Evolutionary conservation across 768 basidiomycete genomes (phyloP).

Genomic region (Mycena alexandri): DNA sequence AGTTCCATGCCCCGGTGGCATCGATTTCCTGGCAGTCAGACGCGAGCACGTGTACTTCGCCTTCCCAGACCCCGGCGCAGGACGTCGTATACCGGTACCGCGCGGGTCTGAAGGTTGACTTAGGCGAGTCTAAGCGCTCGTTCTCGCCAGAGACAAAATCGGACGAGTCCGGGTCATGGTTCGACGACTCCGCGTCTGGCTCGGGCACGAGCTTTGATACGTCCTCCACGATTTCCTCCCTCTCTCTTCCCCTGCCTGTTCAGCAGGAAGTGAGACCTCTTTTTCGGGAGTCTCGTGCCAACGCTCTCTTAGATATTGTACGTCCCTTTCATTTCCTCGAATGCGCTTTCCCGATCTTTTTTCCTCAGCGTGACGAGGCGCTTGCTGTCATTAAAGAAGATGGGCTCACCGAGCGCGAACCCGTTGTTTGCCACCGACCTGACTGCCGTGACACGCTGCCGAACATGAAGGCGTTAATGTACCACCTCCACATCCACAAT

Average conservation of each 20-base stretch:
- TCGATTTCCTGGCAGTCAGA: constrained; percentile 42
- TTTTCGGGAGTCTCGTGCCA: constrained; percentile 51
- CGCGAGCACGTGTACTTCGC: constrained; percentile 40
- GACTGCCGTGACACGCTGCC: constrained; percentile 52
- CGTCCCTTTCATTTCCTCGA: constrained; percentile 36
- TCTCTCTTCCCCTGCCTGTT: constrained; percentile 32
- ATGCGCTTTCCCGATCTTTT: constrained; percentile 1
- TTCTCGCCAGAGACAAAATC: too few species aligned
- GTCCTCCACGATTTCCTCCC: constrained; percentile 24
- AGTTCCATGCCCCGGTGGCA: constrained; percentile 48
- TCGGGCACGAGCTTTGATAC: constrained; percentile 17
- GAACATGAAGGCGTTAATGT: constrained; percentile 59
- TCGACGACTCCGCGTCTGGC: constrained; percentile 19
- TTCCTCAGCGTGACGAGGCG: constrained; percentile 54
- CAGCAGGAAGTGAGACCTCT: constrained; percentile 45
- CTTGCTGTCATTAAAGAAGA: constrained; percentile 42
- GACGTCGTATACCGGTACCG: constrained; percentile 54
- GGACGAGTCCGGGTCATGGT: background rate
- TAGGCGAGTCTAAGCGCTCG: constrained; percentile 7
- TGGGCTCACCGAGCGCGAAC: constrained; percentile 41
- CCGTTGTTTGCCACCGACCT: constrained; percentile 34
- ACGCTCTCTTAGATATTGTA: constrained; percentile 55
- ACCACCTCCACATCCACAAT: constrained; percentile 70
- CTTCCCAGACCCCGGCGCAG: constrained; percentile 54
- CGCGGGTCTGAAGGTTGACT: constrained; percentile 47